These are phyloP conservation scores for Paecilomyces dactylethromorphus DNA, from an alignment of 2,329 filamentous ascomycete species.

Conservation along the genomic window DNA sequence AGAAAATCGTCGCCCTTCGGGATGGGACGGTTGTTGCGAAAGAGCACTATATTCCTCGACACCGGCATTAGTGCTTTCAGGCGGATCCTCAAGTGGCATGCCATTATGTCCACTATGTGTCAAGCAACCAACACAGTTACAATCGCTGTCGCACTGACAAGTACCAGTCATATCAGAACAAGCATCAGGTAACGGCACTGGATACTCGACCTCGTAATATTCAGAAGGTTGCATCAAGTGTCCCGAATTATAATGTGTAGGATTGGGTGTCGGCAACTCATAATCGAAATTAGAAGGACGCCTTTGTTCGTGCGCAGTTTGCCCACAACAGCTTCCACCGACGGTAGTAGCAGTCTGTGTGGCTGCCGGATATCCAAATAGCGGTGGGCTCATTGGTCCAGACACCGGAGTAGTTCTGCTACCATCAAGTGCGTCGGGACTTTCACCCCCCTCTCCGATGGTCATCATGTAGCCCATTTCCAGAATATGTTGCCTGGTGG, in stretches of 20 bases:
- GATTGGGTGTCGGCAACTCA: constrained; percentile 19
- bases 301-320: constrained; percentile 6
- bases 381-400: constrained; percentile 8
- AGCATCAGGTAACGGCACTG: constrained; percentile 28
- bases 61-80: constrained; percentile 1
- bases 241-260: constrained; percentile 16
- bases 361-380: constrained; percentile 13
- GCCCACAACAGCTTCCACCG: background rate
- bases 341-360: constrained; percentile 1
- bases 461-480: constrained; percentile 40
- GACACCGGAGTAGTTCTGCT: constrained; percentile 15
- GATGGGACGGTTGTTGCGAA: background rate
- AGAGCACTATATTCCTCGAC: constrained; percentile 3
- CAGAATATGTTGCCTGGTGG: constrained; percentile 39
- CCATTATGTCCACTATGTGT: constrained; percentile 47
- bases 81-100: constrained; percentile 25
- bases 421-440: constrained; percentile 11
- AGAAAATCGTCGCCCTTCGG: background rate
- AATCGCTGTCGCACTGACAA: constrained; percentile 48
- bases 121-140: constrained; percentile 46
- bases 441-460: constrained; percentile 22
- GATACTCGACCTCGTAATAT: constrained; percentile 37
- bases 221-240: constrained; percentile 35
- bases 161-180: constrained; percentile 45
- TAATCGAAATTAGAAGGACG: constrained; percentile 12